Evolutionary conservation across 306 rosid species (phyloP), one percentile per base, ranked within the genome.

Genomic region (Malus fusca): DNA sequence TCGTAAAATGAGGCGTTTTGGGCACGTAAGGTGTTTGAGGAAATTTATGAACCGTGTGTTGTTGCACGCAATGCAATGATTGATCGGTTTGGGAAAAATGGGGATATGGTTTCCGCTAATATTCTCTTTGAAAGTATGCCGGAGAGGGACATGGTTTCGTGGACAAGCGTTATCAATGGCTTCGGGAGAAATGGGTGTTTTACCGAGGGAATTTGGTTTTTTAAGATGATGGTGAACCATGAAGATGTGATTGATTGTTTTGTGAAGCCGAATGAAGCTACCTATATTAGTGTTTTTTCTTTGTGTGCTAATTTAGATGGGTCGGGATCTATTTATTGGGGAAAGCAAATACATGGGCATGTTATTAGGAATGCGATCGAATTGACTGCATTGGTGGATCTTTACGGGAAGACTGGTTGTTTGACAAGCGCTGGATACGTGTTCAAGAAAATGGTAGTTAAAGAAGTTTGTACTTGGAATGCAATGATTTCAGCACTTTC

Each of bases 191-290:
- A 83, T 79, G 85, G 85, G 71, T 68, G 77, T 11, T 88, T 76
- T 44, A 19, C 75, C 31, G 86, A 85, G 44, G 97, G 88, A 0
- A 73, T 90, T 71, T 37, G 55, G 75, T 69, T 82, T 82, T 94
- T 91, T 3, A 71, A 58, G 82, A 86, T 23, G 83, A 91, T 94
- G 96, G 74, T 82, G 83, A 17, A 69, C 15, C 19, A 48, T 71
- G 28, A 46, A 79, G 88, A 90, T 82, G 87, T 71, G 21, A 40
- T 78, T 78, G 60, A 59, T 65, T 51, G 85, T 75, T 77, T 79
- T 55, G 87, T 87, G 44, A 90, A 80, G 87, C 92, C 97, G 1
- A 90, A 86, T 67, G 96, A 90, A 80, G 98, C 93, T 82, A 90
- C 95, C 6, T 91, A 74, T 85, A 91, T 83, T 42, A 79, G 90